Conservation (phyloP, 768 basidiomycete species). For the Leccinum subgranulosum region DNA sequence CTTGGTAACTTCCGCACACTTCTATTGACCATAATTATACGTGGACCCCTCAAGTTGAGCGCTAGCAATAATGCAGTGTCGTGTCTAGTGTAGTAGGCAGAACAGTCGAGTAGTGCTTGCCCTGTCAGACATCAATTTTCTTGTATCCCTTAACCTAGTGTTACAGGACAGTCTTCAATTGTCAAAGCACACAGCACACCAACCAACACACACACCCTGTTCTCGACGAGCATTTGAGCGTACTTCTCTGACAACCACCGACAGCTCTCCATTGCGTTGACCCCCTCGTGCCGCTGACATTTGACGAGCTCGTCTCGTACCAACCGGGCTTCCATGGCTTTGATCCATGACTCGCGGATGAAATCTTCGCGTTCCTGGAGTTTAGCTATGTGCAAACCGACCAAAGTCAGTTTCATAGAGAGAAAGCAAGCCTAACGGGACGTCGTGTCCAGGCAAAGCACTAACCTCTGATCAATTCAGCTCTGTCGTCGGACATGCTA, state of each 20-base stretch:
- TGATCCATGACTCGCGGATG: constrained; percentile 91
- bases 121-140: constrained; percentile 54
- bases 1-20: neutral
- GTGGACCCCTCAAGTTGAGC: neutral
- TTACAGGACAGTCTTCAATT: constrained; percentile 1
- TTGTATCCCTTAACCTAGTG: constrained; percentile 85
- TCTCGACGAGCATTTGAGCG: constrained; percentile 69
- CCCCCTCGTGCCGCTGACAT: constrained; percentile 88
- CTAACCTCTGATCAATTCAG: constrained; percentile 33
- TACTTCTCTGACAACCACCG: constrained; percentile 84
- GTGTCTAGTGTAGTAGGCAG: neutral
- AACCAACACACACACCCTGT: constrained; percentile 60
- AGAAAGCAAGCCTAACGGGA: neutral
- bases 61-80: neutral
- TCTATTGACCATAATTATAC: constrained; percentile 12
- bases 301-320: constrained; percentile 86
- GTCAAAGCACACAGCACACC: neutral
- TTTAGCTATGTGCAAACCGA: constrained; percentile 42
- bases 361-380: constrained; percentile 67
- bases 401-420: neutral
- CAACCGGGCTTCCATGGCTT: constrained; percentile 88
- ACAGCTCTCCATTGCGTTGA: constrained; percentile 90
- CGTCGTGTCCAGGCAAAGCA: neutral
- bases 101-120: neutral
- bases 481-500: constrained; percentile 33